phyloP scores from a whole-genome alignment of 78 protist species.

The Paulinella micropora region DNA sequence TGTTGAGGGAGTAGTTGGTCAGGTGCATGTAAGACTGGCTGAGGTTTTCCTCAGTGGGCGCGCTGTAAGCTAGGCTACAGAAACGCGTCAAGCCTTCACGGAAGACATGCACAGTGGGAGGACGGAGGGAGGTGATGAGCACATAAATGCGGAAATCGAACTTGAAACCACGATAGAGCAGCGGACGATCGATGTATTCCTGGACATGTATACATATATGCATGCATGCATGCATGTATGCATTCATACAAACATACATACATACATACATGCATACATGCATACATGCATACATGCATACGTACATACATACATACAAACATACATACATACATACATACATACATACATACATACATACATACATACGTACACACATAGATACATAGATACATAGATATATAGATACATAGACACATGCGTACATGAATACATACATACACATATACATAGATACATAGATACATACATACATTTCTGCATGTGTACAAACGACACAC shows the following conservation, averaged over 20 bases:
- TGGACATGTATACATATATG: neutral
- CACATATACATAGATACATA: no score
- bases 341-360: no score
- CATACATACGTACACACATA: no score
- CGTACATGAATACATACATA: no score
- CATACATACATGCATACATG: neutral
- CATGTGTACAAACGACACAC: no score
- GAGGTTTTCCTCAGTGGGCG: neutral
- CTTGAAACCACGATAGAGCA: neutral
- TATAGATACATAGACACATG: no score
- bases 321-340: no score
- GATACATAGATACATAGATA: no score
- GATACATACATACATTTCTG: no score
- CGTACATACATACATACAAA: no score
- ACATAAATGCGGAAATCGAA: constrained; percentile 21
- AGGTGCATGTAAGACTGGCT: neutral
- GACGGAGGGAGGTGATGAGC: neutral
- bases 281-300: no score
- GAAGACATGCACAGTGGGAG: neutral
- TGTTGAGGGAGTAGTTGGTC: constrained; percentile 16
- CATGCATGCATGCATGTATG: neutral
- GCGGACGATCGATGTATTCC: neutral
- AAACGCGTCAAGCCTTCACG: constrained; percentile 6
- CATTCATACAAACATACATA: neutral
- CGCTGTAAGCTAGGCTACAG: neutral